Evolutionary conservation across 176 grass and related monocot species (phyloP), one percentile per base, ranked within the genome.

Genomic region (Poa annua): DNA sequence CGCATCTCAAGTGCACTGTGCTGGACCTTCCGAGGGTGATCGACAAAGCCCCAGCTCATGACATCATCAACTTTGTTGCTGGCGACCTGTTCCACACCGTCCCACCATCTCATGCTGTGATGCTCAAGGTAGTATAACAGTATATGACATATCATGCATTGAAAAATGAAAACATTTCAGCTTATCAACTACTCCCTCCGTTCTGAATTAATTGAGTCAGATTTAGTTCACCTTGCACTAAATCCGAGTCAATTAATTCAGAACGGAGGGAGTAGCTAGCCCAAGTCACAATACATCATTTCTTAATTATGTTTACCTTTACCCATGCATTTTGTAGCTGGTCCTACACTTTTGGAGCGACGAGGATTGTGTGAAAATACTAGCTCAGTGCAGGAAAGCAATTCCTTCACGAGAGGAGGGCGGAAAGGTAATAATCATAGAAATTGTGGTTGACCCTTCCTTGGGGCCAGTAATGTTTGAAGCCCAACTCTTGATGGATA

Each of bases 41-140:
- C 6, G 41, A 71, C 11, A 71, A 71, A 47, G 68, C 41, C 41
- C 68, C 68, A 47, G 7, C 5, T 0, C 2, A 71, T 25, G 39
- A 5, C 1, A 3, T 25, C 11, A 0, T 71, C 3, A 15, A 7
- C n/a, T 71, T 25, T 11, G n/a, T 71, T 8, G 68, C 68, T 0
- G 68, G 68, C 25, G 68, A 71, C 39, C 41, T 71, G 0, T 71
- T 71, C 6, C 68, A 71, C 68, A 71, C 39, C 41, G 41, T 71
- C 5, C 68, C 41, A 45, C 0, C 68, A 45, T 71, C 68, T 71
- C 67, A 71, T 45, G 67, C 67, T 6, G 67, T 71, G 11, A 71
- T 71, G 67, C 67, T 71, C n/a, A 71, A 71, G 67, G 67, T n/a
- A n/a, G n/a, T n/a, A n/a, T n/a, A n/a, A n/a, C n/a, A n/a, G n/a